Base-by-base conservation (phyloP, 2,329 filamentous ascomycete species). In the Thielaviopsis musarum region DNA sequence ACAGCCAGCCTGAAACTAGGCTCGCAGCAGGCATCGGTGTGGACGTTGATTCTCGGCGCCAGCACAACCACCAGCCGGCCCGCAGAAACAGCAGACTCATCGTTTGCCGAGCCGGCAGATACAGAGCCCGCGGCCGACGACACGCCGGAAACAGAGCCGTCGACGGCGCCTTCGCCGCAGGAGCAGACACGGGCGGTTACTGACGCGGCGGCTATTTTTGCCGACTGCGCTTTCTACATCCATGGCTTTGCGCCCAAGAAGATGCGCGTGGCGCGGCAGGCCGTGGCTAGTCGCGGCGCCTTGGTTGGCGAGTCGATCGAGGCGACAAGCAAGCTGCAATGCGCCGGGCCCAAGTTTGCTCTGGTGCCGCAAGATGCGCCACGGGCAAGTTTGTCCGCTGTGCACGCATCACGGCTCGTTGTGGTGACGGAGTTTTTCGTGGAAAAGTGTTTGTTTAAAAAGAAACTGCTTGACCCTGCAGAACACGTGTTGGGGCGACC, bases 371-470 rank as follows among this genome's bases (percentile, higher is more conserved):
- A 82, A 62, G 67, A 45, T 19, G 22, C 51, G 24, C 56, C 52
- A 13, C 30, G 30, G 19, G 22, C 56, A 21, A 51, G 19, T 59
- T 54, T 52, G 19, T 21, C 57, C 30, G 54, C 17, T 34, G 22
- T 26, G 57, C 24, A 10, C 38, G 13, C 34, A 48, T 57, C n/a
- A 34, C 53, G 19, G 12, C 57, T 59, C 4, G 58, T 38, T 7
- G 68, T 79, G 52, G 83, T 95, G 34, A 97, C 90, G 12, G 90
- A 95, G 67, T 94, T 93, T 77, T 98, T 91, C 79, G 77, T 98
- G 57, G 93, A 98, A 71, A 82, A 83, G 54, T 97, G 91, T 68
- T 74, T 98, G 48, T 83, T 91, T 68, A 81, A 81, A 63, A 93
- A 88, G 69, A 74, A 72, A 26, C 80, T 91, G 65, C 76, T 88